Evolutionary conservation across 176 grass and related monocot species (phyloP).

Genomic region (Phoenix roebelenii): DNA sequence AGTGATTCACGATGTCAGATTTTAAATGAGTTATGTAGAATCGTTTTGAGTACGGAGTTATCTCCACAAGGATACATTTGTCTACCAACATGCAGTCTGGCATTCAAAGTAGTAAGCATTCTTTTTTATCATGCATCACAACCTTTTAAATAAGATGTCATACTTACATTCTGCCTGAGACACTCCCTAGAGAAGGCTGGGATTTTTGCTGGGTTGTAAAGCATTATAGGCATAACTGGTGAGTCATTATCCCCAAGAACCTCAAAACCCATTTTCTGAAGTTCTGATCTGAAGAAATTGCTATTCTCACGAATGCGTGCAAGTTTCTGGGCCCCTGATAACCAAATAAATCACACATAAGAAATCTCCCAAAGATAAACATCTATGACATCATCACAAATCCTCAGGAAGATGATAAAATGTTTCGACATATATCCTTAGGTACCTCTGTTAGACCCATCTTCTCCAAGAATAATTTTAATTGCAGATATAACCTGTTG

Average conservation of each 20-base stretch:
- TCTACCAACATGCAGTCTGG: too few relatives aligned
- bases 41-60: too few relatives aligned
- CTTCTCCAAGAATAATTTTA: constrained; percentile 86
- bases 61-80: too few relatives aligned
- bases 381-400: too few relatives aligned
- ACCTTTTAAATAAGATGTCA: too few relatives aligned
- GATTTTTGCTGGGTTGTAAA: constrained; percentile 97
- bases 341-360: constrained; percentile 9
- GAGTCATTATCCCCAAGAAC: constrained; percentile 93
- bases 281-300: constrained; percentile 89
- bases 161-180: constrained; percentile 65
- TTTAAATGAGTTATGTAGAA: too few relatives aligned
- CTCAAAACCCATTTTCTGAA: constrained; percentile 96
- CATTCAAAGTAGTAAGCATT: too few relatives aligned
- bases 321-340: constrained; percentile 76
- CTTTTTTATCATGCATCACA: too few relatives aligned
- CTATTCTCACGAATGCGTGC: constrained; percentile 85
- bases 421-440: too few relatives aligned
- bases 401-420: too few relatives aligned
- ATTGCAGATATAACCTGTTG: constrained; percentile 90
- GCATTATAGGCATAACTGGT: constrained; percentile 95
- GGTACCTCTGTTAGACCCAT: constrained; percentile 83
- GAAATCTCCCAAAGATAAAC: not conserved
- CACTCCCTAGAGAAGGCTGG: constrained; percentile 95
- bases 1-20: too few relatives aligned